Evolutionary conservation across 1,284 basidiomycete genomes (phyloP).

Genomic region (Inonotus obliquus): DNA sequence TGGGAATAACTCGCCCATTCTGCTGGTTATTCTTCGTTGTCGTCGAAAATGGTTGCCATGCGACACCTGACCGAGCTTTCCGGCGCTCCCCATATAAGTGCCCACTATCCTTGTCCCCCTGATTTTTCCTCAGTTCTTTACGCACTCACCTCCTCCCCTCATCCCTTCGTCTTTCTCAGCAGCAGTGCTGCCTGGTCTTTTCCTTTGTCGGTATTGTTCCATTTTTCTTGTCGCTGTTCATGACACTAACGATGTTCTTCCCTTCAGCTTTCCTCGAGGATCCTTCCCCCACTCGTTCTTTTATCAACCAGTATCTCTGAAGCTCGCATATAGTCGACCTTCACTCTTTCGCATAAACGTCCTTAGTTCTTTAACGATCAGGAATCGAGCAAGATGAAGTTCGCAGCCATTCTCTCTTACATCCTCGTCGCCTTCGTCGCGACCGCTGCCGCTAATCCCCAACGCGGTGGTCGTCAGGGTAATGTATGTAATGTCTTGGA

Average conservation of each 20-base stretch:
- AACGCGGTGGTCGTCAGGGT: slow-evolving; percentile 9
- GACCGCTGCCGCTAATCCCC: slow-evolving; percentile 18
- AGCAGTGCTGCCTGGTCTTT: slow-evolving; percentile 36
- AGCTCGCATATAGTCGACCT: slow-evolving; percentile 30
- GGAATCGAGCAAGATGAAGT: slow-evolving; percentile 42
- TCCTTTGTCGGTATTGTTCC: slow-evolving; percentile 23
- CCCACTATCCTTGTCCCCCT: slow-evolving; percentile 10
- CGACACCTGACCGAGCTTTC: slow-evolving; percentile 18
- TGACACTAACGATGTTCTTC: not conserved
- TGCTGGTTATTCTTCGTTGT: not conserved
- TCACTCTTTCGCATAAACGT: slow-evolving; percentile 11
- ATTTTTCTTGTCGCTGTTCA: not conserved
- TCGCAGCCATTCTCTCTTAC: slow-evolving; percentile 39
- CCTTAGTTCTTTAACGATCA: not conserved
- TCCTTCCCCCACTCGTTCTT: slow-evolving; percentile 35
- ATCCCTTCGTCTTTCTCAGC: slow-evolving; percentile 24
- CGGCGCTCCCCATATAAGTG: slow-evolving; percentile 20
- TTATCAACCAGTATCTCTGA: slow-evolving; percentile 30
- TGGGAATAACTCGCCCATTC: not conserved
- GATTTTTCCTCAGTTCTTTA: slow-evolving; percentile 19
- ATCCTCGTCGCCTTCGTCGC: slow-evolving; percentile 40
- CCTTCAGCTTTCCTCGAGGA: slow-evolving; percentile 23
- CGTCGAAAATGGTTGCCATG: slow-evolving; percentile 1
- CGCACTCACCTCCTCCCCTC: slow-evolving; percentile 21
- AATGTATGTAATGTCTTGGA: not conserved